Base-by-base conservation (phyloP, 257 asterid species). In the Primulina tabacum region DNA sequence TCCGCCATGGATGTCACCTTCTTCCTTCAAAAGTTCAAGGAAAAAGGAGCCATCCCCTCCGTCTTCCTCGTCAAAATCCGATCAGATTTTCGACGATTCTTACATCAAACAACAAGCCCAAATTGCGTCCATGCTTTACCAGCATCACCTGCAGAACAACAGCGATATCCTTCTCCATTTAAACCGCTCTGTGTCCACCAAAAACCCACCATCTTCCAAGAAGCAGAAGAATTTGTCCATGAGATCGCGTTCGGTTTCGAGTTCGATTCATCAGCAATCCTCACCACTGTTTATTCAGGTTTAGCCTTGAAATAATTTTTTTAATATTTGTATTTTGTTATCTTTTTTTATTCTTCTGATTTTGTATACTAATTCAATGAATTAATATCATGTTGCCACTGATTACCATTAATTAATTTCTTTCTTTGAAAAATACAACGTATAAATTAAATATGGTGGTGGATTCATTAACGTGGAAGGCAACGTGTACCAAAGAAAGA, bases 31-130 rank as follows among this genome's bases (percentile, higher is more conserved):
- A 69, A 84, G 67, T 73, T 82, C 89, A 28, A 78, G 81, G 21
- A 50, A 16, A 75, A 86, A 78, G 57, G 57, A 53, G 7, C 58
- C 62, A n/a, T 34, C 75, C 1, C 61, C 38, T 28, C 7, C 76
- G 0, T 38, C 77, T 18, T 47, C 83, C 4, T 43, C 83, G 2
- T 17, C 86, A n/a, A 64, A 75, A 61, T 14, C 68, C 2, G 47
- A 60, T 20, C 75, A 60, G 0, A 73, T 56, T n/a, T 52, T 76
- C 32, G 90, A 87, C 6, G 87, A 83, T 20, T 77, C 81, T 1
- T 82, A 77, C 67, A 84, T 87, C 26, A 80, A 75, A 65, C 72
- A 87, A 64, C 92, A 87, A 70, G 92, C 92, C 57, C 80, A 75
- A 66, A 80, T 84, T 53, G 90, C 92, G 9, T 68, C 87, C 79